phyloP scores from a whole-genome alignment of 345 rosid genomes.

The Salix viminalis region DNA sequence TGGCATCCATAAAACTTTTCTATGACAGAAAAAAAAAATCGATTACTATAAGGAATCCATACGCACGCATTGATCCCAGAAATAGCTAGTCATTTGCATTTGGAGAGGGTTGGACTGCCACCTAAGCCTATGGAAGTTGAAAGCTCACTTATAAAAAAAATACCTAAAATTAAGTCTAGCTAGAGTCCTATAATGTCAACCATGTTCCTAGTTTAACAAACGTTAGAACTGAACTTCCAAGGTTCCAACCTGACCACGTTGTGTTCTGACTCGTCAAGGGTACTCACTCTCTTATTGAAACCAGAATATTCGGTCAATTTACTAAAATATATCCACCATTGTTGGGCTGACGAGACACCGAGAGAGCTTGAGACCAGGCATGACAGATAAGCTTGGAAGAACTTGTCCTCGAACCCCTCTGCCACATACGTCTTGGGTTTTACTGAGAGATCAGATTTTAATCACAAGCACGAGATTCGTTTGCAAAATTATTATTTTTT shows the following conservation, averaged over 20 bases:
- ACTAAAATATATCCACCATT: background rate
- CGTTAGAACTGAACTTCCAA: background rate
- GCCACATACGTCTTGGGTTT: background rate
- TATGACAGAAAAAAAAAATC: background rate
- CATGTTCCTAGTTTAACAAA: background rate
- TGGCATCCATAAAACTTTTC: background rate
- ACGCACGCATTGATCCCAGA: background rate
- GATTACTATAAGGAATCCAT: background rate
- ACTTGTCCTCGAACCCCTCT: background rate
- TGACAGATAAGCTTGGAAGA: slow-evolving; percentile 10
- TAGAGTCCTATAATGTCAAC: background rate
- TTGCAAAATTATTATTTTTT: background rate
- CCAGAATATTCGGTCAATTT: background rate
- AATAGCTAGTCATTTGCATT: background rate
- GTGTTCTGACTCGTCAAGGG: background rate
- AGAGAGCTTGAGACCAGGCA: background rate
- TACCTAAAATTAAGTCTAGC: background rate
- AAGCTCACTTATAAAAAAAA: background rate
- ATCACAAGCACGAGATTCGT: background rate
- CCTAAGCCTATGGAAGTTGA: background rate
- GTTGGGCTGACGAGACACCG: background rate
- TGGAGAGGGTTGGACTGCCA: background rate
- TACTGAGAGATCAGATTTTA: background rate
- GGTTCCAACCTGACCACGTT: background rate
- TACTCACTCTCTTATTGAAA: background rate